Base-by-base conservation (phyloP, 139 green algal genomes). In the Penium margaritaceum region DNA sequence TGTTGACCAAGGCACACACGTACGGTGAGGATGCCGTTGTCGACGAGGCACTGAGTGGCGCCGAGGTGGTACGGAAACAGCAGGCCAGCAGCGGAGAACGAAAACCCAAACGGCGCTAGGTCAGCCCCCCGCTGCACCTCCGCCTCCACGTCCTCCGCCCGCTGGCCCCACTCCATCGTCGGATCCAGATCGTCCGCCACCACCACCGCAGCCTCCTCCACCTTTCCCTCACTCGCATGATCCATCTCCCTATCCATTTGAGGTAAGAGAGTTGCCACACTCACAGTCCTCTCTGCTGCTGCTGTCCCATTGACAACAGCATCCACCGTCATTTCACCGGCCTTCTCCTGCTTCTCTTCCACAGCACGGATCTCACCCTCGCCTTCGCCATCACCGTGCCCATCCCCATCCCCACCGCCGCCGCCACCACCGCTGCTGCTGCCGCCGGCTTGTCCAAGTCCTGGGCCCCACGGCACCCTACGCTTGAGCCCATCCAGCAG, bases 31-130 rank as follows among this genome's bases (percentile, higher is more conserved):
- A 87, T 55, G 5, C 81, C 81, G 12, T 67, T 34, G 1, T 86
- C 77, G 1, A 76, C 36, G 14, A 90, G 75, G 1, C 38, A 67
- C 6, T 74, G 53, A 29, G 79, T 62, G 0, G 83, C 74, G 5
- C 85, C 85, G 12, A 90, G 75, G 60, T 90, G 89, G 54, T 88
- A 90, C 0, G 85, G 85, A 30, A 90, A 90, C 34, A 78, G 60
- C 30, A 78, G 70, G 17, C 70, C 70, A 1, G 70, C 70, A 24
- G 70, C 70, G 30, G 33, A 64, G 70, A 72, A 78, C 1, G 30
- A 57, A 5, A 78, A 78, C 30, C 70, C 70, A 21, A 30, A 30
- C 29, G 21, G 17, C 17, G 21, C 32, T 1, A 60, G 30, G 17
- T 21, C 24, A 19, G 30, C 29, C 7, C 41, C n/a, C 63, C 30